Evolutionary conservation across 768 basidiomycete genomes (phyloP), one percentile per base, ranked within the genome.

Genomic region (Strobilomyces echinocephalus): DNA sequence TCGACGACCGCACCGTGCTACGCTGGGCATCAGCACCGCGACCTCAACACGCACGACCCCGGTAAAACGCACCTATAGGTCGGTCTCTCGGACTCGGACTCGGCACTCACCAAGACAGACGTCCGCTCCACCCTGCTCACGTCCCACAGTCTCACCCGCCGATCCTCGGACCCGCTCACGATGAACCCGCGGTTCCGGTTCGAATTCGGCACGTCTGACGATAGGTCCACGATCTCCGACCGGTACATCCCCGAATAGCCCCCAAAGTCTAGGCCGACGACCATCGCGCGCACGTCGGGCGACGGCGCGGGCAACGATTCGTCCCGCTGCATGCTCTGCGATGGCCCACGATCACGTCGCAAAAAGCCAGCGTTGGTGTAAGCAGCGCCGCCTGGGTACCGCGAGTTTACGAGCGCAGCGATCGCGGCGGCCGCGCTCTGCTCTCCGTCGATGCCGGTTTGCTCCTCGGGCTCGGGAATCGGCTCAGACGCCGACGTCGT

Each of bases 81-180:
- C 5, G 91, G 88, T 58, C 80, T 81, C 46, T 94, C 91, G 30
- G 76, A 72, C 49, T 94, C 93, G 18, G 76, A 75, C 58, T 91
- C 91, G 2, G 81, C 71, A 2, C 91, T 91, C 65, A 87, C 92
- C 50, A 98, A 71, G 18, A 97, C 78, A 0, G 80, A 76, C 11
- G 93, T 91, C 30, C 84, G 79, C 53, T 89, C 85, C 26, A 85
- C 67, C 60, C 78, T 81, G 8, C 75, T 81, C 53, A 97, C 66
- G 69, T 98, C 94, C 94, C 93, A 97, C 57, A 91, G 76, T 24
- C 92, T 78, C 38, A 99, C 77, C 60, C 84, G 86, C 46, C 87
- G 79, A 69, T 99, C 97, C 61, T 95, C 91, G 0, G 94, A 95
- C 1, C 91, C 95, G 21, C 82, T 92, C 28, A 97, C 71, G 69